Evolutionary conservation across 1,139 yeast species (phyloP).

Genomic region (Debaryomyces subglobosus): DNA sequence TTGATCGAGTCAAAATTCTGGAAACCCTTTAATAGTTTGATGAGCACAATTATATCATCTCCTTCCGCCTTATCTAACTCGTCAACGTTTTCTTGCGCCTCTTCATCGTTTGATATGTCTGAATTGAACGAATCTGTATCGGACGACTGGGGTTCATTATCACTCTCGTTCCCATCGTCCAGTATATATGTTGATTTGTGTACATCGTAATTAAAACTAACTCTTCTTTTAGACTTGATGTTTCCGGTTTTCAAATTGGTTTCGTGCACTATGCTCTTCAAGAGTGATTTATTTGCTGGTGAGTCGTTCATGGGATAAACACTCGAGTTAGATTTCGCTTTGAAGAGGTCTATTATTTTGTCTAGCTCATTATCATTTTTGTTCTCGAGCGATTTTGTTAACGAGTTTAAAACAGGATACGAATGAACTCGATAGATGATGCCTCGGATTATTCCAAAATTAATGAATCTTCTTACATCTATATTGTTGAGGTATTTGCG

Average conservation of each 20-base stretch:
- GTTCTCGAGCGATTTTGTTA: slow-evolving; percentile 38
- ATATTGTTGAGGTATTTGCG: slow-evolving; percentile 58
- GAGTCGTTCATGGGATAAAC: neutral
- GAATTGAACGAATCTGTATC: slow-evolving; percentile 2
- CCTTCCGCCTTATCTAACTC: slow-evolving; percentile 18
- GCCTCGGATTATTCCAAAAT: slow-evolving; percentile 84
- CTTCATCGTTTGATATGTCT: neutral
- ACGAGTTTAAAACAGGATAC: slow-evolving; percentile 61
- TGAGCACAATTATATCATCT: slow-evolving; percentile 26
- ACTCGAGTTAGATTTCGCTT: slow-evolving; percentile 14
- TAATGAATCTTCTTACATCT: slow-evolving; percentile 80
- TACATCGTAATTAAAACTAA: slow-evolving; percentile 37
- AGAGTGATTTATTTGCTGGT: slow-evolving; percentile 15
- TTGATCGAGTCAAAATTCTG: slow-evolving; percentile 75
- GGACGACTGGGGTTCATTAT: slow-evolving; percentile 5
- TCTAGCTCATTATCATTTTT: slow-evolving; percentile 33
- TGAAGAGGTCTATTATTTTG: slow-evolving; percentile 27
- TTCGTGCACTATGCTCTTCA: slow-evolving; percentile 33
- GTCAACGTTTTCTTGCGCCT: slow-evolving; percentile 6
- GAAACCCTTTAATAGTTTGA: slow-evolving; percentile 57
- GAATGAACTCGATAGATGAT: slow-evolving; percentile 79
- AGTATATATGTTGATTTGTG: slow-evolving; percentile 10
- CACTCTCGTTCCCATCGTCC: slow-evolving; percentile 10
- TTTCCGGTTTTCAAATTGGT: slow-evolving; percentile 27
- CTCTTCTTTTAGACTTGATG: slow-evolving; percentile 29